phyloP scores from a whole-genome alignment of 257 asterid genomes.

The Mentha longifolia region DNA sequence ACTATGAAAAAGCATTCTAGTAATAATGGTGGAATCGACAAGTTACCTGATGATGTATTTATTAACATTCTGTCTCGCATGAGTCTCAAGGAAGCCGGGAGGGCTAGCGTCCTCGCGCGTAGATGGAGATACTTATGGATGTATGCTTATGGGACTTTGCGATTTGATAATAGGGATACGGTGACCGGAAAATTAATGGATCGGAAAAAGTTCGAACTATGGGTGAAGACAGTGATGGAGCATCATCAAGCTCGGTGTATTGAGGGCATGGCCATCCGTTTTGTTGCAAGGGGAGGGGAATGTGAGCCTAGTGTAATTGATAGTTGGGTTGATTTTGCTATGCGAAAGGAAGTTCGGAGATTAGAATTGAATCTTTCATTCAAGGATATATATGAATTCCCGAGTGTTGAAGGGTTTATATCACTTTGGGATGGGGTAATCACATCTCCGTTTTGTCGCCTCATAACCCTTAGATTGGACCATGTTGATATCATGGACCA shows the following conservation, averaged over 20 bases:
- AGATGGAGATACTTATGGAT: constrained; percentile 29
- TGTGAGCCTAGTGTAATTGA: background rate
- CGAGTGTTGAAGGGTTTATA: background rate
- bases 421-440: background rate
- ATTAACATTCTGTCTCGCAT: constrained; percentile 18
- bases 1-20: too few species aligned
- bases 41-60: constrained; percentile 25
- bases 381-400: background rate
- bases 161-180: background rate
- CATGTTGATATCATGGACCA: background rate
- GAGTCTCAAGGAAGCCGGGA: too few species aligned
- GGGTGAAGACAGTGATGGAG: background rate
- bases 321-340: background rate
- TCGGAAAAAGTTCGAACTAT: background rate
- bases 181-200: background rate
- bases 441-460: background rate
- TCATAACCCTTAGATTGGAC: background rate
- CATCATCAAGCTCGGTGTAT: too few species aligned
- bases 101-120: constrained; percentile 24
- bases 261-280: too few species aligned
- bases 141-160: background rate
- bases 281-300: too few species aligned
- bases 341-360: background rate
- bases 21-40: background rate
- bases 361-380: background rate